These are phyloP conservation scores for Aspergillus brunneoviolaceus DNA, from an alignment of 2,329 filamentous ascomycete genomes.

Conservation along the genomic window DNA sequence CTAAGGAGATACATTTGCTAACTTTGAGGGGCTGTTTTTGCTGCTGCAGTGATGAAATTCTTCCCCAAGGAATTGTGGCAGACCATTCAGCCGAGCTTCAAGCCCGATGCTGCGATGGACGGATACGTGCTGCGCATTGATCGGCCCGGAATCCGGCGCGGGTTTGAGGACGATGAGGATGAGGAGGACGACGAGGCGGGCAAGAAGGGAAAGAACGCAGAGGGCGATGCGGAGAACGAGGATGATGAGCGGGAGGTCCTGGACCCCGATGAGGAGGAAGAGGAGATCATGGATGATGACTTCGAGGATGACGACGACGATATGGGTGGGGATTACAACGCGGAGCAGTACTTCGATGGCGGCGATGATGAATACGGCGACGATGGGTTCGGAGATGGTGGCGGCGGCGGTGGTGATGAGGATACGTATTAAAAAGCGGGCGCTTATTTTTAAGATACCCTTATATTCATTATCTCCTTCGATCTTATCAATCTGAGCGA, in stretches of 20 bases:
- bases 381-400: conserved; percentile 56
- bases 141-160: conserved; percentile 32
- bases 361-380: conserved; percentile 57
- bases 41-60: conserved; percentile 51
- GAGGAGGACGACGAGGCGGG: conserved; percentile 34
- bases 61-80: conserved; percentile 61
- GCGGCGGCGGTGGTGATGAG: conserved; percentile 53
- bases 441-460: conserved; percentile 30
- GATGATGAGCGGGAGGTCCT: conserved; percentile 47
- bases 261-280: conserved; percentile 48
- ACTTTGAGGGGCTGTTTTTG: neutral
- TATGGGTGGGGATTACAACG: conserved; percentile 62
- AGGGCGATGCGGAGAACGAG: conserved; percentile 33
- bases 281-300: conserved; percentile 58
- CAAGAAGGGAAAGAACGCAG: conserved; percentile 36
- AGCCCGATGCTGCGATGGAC: conserved; percentile 33
- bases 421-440: conserved; percentile 36
- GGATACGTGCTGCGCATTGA: conserved; percentile 26
- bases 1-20: neutral
- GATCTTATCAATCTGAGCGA: conserved; percentile 14
- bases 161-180: conserved; percentile 49
- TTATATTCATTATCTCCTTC: conserved; percentile 21
- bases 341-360: conserved; percentile 63
- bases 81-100: conserved; percentile 51
- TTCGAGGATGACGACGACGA: conserved; percentile 62